Base-by-base conservation (phyloP, 2,329 filamentous ascomycete species). In the Aspergillus fumigatus region DNA sequence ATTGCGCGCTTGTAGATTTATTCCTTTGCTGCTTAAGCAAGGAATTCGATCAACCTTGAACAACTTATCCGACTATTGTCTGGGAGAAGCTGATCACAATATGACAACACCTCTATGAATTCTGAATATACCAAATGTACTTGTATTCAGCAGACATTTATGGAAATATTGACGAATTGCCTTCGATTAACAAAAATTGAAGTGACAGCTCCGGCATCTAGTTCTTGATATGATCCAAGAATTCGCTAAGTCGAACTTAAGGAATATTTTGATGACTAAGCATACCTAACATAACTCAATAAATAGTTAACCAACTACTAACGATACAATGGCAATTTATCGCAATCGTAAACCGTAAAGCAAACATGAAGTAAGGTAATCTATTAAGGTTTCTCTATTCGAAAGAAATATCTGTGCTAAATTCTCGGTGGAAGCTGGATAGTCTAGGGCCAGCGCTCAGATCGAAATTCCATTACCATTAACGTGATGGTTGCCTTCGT, bases 1-100 rank as follows among this genome's bases (percentile, higher is more conserved):
- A 73, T 73, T 40, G 21, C 62, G 49, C 55, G 55, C 17, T 45
- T 48, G 26, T 47, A 14, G 11, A 47, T 21, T 43, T 11, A 43
- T 43, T 23, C 21, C 8, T 17, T 17, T 38, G 6, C 32, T 38
- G 17, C 32, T 38, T 38, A 38, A 17, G 32, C 32, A 17, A 32
- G 6, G 32, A 3, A 3, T 6, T 38, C 6, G 3, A 38, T 17
- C n/a, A 17, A 38, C 5, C 32, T 17, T 38, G 32, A 38, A 38
- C 32, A 38, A 38, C 14, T 38, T 38, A 38, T 17, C 4, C 32
- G 32, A 17, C 5, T 5, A 5, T 6, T 32, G 17, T 38, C 32
- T 17, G 14, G 32, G 14, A 38, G 32, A 38, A 38, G 32, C 32
- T 17, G 32, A 38, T 5, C 32, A 38, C 32, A 17, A 38, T 38